Evolutionary conservation across 1,284 basidiomycete genomes (phyloP).

Genomic region (Sporisorium exsertum): DNA sequence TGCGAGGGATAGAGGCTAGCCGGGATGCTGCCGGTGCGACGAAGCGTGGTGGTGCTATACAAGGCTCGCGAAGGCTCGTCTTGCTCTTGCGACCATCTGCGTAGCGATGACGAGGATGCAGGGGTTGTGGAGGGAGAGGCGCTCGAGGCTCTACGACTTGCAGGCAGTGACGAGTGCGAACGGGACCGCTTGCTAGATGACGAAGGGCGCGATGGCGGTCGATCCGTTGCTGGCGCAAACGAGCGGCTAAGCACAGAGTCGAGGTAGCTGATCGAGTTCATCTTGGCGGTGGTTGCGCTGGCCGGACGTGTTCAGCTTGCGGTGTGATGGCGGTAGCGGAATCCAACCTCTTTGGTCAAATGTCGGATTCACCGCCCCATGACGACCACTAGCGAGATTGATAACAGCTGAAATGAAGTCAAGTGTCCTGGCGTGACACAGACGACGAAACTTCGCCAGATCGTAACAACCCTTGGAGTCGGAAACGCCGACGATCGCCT

Average conservation of each 20-base stretch:
- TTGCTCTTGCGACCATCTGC: conserved; percentile 49
- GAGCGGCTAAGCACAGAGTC: conserved; percentile 61
- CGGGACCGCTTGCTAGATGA: conserved; percentile 33
- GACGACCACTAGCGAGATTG: neutral
- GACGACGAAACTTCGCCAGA: neutral
- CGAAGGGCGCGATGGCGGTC: conserved; percentile 17
- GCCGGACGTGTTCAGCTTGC: neutral
- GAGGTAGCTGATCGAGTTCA: conserved; percentile 63
- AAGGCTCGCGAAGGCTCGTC: conserved; percentile 17
- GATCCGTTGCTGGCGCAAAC: conserved; percentile 33
- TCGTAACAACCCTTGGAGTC: neutral
- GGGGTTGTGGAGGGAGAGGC: conserved; percentile 22
- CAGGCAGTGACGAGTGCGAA: conserved; percentile 44
- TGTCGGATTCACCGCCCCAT: conserved; percentile 23
- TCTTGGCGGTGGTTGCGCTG: conserved; percentile 13
- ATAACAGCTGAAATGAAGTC: neutral
- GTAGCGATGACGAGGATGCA: conserved; percentile 26
- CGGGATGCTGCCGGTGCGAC: conserved; percentile 43
- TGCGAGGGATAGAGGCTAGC: conserved; percentile 20
- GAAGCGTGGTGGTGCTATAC: conserved; percentile 25
- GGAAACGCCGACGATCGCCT: neutral
- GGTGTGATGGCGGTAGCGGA: neutral
- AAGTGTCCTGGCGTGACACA: neutral
- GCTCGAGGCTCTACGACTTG: conserved; percentile 37
- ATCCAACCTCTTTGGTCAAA: neutral